Conservation (phyloP, 768 basidiomycete species). For the Chalciporus piperatus region DNA sequence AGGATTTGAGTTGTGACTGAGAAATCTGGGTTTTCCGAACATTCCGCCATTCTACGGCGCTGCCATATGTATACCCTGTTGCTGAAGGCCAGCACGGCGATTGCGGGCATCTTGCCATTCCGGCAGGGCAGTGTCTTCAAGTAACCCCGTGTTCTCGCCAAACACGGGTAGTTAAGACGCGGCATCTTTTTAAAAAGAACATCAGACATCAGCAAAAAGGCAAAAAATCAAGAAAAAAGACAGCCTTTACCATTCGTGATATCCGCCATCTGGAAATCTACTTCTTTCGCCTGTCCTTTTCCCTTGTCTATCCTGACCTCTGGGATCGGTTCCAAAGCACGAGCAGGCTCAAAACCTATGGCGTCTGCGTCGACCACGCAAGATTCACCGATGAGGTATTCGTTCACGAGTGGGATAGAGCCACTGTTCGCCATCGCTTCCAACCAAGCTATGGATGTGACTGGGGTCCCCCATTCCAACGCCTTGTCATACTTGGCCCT, state of each 20-base stretch:
- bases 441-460: conserved; percentile 74
- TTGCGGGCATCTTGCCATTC: not conserved
- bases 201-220: not conserved
- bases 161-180: conserved; percentile 13
- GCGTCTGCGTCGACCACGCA: conserved; percentile 23
- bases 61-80: not conserved
- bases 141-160: conserved; percentile 17
- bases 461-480: conserved; percentile 70
- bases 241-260: conserved; percentile 37
- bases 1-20: conserved; percentile 25
- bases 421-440: conserved; percentile 55
- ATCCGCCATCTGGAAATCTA: conserved; percentile 31
- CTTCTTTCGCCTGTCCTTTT: conserved; percentile 34
- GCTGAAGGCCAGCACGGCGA: not conserved
- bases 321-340: not conserved
- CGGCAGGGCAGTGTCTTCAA: conserved; percentile 14
- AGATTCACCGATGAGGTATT: conserved; percentile 31
- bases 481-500: conserved; percentile 83
- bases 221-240: not conserved
- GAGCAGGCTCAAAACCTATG: conserved; percentile 22
- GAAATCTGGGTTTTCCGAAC: conserved; percentile 38
- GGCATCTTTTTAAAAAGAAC: conserved; percentile 3
- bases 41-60: not conserved
- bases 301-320: conserved; percentile 18
- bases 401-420: conserved; percentile 36